Evolutionary conservation across 768 basidiomycete genomes (phyloP), one percentile per base, ranked within the genome.

Genomic region (Sutorius australiensis): DNA sequence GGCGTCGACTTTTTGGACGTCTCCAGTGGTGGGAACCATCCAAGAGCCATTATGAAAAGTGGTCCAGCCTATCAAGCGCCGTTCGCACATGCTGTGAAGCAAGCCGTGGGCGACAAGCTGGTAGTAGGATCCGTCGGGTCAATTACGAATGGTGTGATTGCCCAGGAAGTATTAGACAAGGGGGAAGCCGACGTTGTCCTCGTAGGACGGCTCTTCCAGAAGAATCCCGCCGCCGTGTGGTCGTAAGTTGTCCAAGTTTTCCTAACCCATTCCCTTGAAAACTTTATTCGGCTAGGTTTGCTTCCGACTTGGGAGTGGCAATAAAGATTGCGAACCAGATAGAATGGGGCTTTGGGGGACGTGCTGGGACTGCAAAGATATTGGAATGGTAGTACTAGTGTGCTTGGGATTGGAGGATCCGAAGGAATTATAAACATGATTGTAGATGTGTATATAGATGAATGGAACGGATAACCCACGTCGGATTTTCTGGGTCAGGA

Each of bases 1-100:
- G 88, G 88, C 6, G 78, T 92, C 47, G 91, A 92, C 66, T 72
- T 92, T 33, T 69, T 92, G 42, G 90, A 92, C 58, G 78, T 88
- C 33, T 86, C 83, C 5, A 76, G 77, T 0, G 88, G 82, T 3
- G 91, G 89, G 1, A 80, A 77, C 47, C 71, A 76, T 52, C 64
- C 75, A 1, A 59, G 62, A 39, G 80, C 80, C 53, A 32, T 53
- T 5, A 11, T 61, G 7, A 63, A 59, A 16, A 13, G 14, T 1
- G 56, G 53, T 2, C 9, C 67, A 8, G 75, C 74, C 2, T 82
- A 78, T 57, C 83, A 89, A 69, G 79, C 82, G 0, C 80, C 74
- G 0, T 80, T 83, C 52, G 77, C 83, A 0, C 72, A 74, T n/a
- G 75, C 75, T 8, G 79, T 81, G 48, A 80, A 81, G 61, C 67